Percentiles rank a stretch among this genome's conserved stretches.
Conservation (phyloP, 78 protist genomes). For the Guillardia theta region DNA sequence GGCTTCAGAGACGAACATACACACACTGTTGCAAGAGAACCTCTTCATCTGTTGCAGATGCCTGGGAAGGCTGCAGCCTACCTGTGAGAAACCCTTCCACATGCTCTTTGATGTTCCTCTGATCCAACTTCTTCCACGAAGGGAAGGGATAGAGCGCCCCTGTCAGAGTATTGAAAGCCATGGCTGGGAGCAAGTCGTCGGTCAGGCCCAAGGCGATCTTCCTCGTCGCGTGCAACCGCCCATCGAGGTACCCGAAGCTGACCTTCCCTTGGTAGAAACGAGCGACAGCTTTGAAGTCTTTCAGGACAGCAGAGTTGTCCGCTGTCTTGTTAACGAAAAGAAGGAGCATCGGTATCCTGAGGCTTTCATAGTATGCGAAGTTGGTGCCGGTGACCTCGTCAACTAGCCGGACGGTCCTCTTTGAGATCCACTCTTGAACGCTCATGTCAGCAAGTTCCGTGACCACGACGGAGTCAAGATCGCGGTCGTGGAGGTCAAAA, state of each 20-base stretch:
- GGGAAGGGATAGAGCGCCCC: slow-evolving; percentile 16
- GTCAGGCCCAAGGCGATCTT: background rate
- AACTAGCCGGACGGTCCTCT: background rate
- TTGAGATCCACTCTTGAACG: background rate
- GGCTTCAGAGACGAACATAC: too few relatives aligned
- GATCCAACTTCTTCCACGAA: background rate
- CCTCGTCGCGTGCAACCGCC: background rate
- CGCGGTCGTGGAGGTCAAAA: background rate
- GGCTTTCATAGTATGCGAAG: background rate
- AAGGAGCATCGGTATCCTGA: background rate
- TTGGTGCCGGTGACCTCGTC: background rate
- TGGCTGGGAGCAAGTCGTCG: background rate
- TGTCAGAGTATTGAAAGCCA: background rate
- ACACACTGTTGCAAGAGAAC: too few relatives aligned
- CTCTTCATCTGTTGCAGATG: too few relatives aligned
- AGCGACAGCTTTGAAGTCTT: background rate
- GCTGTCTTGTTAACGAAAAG: background rate
- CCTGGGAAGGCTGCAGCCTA: too few relatives aligned
- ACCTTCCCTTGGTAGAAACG: background rate
- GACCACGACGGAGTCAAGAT: background rate
- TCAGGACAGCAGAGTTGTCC: background rate
- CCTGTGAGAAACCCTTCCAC: background rate
- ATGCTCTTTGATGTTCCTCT: background rate
- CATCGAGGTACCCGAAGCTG: slow-evolving; percentile 26
- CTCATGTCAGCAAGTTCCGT: background rate